Evolutionary conservation across 2,329 filamentous ascomycete genomes (phyloP).

Genomic region (Cladosporium halotolerans): DNA sequence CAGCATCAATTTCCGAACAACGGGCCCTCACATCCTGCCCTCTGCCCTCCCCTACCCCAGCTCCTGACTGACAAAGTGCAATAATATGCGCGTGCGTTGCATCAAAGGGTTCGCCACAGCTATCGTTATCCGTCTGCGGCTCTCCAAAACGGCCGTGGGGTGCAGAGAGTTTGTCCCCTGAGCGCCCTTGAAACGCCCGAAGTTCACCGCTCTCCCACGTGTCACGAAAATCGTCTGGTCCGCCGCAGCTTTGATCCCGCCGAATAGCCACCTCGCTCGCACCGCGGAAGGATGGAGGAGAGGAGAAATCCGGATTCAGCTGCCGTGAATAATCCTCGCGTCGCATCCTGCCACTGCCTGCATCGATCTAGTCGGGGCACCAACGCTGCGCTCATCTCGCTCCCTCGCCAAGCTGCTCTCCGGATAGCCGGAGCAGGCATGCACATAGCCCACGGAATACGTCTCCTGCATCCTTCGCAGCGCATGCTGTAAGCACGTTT

Average conservation of each 20-base stretch:
- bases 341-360: no score
- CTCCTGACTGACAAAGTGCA: constrained; percentile 2
- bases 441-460: constrained; percentile 2
- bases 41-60: neutral
- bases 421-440: constrained; percentile 6
- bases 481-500: neutral
- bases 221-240: neutral
- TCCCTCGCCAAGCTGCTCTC: neutral
- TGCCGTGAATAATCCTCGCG: no score
- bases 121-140: neutral
- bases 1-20: constrained; percentile 5
- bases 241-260: neutral
- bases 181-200: neutral
- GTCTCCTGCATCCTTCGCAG: neutral
- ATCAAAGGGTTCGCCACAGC: neutral
- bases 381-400: no score
- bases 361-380: no score
- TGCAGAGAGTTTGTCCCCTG: constrained; percentile 6
- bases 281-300: neutral
- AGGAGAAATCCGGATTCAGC: no score
- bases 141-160: constrained; percentile 4
- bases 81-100: neutral
- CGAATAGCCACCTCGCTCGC: neutral
- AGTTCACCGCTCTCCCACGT: constrained; percentile 4
- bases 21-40: neutral